Base-by-base conservation (phyloP, 257 asterid species). In the Solanum megistacrolobum region DNA sequence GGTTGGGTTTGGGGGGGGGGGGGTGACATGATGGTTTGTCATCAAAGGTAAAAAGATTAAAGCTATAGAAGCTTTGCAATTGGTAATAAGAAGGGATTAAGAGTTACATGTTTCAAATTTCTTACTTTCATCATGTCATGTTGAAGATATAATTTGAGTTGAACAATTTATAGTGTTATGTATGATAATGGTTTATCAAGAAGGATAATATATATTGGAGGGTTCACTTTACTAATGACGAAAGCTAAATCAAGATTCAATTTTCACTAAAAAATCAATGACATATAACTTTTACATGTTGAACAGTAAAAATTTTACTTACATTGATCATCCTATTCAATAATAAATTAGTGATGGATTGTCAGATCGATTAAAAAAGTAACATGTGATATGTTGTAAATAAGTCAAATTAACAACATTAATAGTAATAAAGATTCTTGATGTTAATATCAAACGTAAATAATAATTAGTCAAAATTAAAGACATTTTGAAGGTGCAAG, bases 221-320 rank as follows among this genome's bases (percentile, higher is more conserved):
- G 78, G 7, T 31, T 71, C 1, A 0, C 43, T 34, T 20, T 39
- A 8, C 0, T 20, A 4, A 4, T 18, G 14, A 2, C 8, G 0
- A 72, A 18, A 73, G 16, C 14, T 34, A 73, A 71, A 31, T 8
- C 16, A 20, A 73, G 5, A 3, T 32, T 72, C 14, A 72, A 32
- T 14, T 14, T 16, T 16, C 3, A 13, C 12, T 7, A 16, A 3
- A 68, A 9, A 0, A 29, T 29, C 23, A 6, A 11, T 0, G 20
- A 3, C 2, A 68, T 1, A 3, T 12, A 13, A 68, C 11, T 68
- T 29, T 0, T 68, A 29, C 10, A 5, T 6, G 0, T 4, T 12
- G 11, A 69, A 29, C 6, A 29, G 1, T 27, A 66, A 66, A 25
- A 66, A 2, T 25, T 0, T 66, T 25, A 25, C 4, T 3, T 66